Evolutionary conservation across 2,329 filamentous ascomycete genomes (phyloP).

Genomic region (Graphium sp.): DNA sequence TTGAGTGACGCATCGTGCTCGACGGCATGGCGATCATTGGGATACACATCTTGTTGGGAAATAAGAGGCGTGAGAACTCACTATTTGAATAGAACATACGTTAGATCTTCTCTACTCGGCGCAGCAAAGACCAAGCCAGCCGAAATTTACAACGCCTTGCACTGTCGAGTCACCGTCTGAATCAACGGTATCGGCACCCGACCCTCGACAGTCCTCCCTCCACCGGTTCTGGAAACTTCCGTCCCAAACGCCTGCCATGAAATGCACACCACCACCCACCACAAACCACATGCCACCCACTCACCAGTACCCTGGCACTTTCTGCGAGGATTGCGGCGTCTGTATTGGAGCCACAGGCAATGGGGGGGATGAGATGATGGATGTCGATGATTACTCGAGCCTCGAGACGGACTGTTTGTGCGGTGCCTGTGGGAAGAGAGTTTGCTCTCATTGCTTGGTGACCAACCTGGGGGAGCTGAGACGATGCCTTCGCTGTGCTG

Average conservation of each 20-base stretch:
- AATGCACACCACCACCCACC: slow-evolving; percentile 5
- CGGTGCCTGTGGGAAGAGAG: slow-evolving; percentile 31
- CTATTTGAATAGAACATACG: slow-evolving; percentile 28
- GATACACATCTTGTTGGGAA: not conserved
- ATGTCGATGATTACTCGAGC: slow-evolving; percentile 15
- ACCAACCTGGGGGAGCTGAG: slow-evolving; percentile 37
- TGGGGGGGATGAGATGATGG: slow-evolving; percentile 17
- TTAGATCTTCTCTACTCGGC: slow-evolving; percentile 40
- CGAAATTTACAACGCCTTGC: not conserved
- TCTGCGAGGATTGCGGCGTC: slow-evolving; percentile 37
- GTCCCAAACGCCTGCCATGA: no score
- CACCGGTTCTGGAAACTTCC: slow-evolving; percentile 46
- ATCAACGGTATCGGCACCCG: no score
- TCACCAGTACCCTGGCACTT: slow-evolving; percentile 11
- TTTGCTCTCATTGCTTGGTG: slow-evolving; percentile 43
- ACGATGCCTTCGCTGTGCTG: slow-evolving; percentile 34
- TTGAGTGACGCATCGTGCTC: not conserved
- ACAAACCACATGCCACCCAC: slow-evolving; percentile 4
- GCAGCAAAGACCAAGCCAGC: slow-evolving; percentile 17
- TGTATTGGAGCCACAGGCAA: slow-evolving; percentile 10
- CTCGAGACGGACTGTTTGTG: slow-evolving; percentile 19
- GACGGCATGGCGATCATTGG: not conserved
- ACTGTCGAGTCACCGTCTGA: no score
- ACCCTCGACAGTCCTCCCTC: slow-evolving; percentile 27
- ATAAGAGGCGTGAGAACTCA: not conserved